phyloP scores from a whole-genome alignment of 805 yeast species.

The Naumovozyma dairenensis region DNA sequence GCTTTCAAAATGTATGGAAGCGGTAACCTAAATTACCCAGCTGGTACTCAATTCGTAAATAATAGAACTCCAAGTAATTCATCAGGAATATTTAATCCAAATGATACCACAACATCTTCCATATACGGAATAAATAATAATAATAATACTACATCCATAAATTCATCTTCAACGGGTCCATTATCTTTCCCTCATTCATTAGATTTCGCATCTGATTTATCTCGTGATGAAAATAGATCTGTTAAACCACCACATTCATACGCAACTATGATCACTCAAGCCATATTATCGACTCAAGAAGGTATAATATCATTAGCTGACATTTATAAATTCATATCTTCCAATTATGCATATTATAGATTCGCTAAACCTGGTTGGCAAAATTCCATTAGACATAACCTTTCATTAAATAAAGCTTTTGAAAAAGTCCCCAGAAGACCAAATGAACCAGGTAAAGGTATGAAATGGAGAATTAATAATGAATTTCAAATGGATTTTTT shows the following conservation, averaged over 20 bases:
- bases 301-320: conserved; percentile 85
- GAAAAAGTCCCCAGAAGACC: conserved; percentile 94
- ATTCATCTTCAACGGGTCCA: not conserved
- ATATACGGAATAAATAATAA: too few species aligned
- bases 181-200: conserved; percentile 19
- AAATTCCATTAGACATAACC: conserved; percentile 90
- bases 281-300: conserved; percentile 78
- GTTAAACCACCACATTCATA: conserved; percentile 95
- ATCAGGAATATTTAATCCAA: not conserved
- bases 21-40: conserved; percentile 29
- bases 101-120: too few species aligned
- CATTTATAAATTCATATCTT: conserved; percentile 82
- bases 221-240: conserved; percentile 80
- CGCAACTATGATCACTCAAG: conserved; percentile 98
- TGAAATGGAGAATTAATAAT: conserved; percentile 96
- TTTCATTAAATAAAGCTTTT: conserved; percentile 91
- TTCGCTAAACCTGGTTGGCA: conserved; percentile 96
- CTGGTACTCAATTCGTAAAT: conserved; percentile 41
- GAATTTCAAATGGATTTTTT: conserved; percentile 76
- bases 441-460: conserved; percentile 96
- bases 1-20: conserved; percentile 28
- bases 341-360: conserved; percentile 84
- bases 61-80: not conserved
- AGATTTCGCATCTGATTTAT: conserved; percentile 43
- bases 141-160: not conserved